phyloP scores from a whole-genome alignment of 129 eudicot genomes.

The Centella asiatica region DNA sequence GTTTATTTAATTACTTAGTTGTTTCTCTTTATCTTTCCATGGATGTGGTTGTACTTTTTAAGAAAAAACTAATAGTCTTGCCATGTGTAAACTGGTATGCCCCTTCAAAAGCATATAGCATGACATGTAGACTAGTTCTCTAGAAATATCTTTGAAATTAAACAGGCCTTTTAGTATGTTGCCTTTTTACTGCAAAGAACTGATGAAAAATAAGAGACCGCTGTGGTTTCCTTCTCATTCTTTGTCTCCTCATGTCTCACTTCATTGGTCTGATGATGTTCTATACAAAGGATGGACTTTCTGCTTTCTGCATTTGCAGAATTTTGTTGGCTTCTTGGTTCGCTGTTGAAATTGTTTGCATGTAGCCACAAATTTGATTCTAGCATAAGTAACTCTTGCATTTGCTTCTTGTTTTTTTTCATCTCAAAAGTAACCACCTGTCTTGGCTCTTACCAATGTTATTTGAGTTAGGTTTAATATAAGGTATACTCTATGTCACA shows the following conservation, averaged over 20 bases:
- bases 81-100: neutral
- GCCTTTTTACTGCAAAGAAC: too few relatives aligned
- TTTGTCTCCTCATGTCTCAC: neutral
- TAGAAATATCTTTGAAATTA: neutral
- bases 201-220: too few relatives aligned
- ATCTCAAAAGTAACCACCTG: too few relatives aligned
- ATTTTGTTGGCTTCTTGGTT: neutral
- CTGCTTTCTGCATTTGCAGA: neutral
- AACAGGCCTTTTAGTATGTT: neutral
- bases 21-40: neutral
- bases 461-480: too few relatives aligned
- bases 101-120: neutral
- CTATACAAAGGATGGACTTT: neutral
- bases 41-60: neutral
- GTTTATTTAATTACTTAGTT: neutral
- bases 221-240: too few relatives aligned
- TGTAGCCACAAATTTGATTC: neutral
- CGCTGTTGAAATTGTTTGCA: neutral
- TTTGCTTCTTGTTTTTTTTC: neutral
- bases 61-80: neutral
- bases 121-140: neutral
- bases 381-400: neutral
- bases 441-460: too few relatives aligned
- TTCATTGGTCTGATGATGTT: neutral
- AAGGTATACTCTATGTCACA: too few relatives aligned